These are phyloP conservation scores for Echinosophora koreensis DNA, from an alignment of 306 rosid genomes.

Conservation along the genomic window DNA sequence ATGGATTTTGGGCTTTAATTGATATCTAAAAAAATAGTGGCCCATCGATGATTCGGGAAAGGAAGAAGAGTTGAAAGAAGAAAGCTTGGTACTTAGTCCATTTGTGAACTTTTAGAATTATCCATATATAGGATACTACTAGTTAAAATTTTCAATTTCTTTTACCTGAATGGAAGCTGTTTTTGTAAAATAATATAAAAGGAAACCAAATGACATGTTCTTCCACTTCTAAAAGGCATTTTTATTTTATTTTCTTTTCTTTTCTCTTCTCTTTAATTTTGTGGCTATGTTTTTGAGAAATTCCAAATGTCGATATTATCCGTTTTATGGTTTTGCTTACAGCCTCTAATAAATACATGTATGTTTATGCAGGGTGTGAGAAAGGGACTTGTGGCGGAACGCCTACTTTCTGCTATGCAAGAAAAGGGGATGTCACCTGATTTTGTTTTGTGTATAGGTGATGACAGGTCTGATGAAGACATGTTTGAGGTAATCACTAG, in stretches of 20 bases:
- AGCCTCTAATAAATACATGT: conserved; percentile 1
- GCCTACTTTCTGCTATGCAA: conserved; percentile 65
- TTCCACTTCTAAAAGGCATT: not conserved
- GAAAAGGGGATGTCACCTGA: conserved; percentile 72
- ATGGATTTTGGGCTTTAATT: conserved; percentile 13
- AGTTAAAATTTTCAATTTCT: not conserved
- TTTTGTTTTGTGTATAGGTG: conserved; percentile 88
- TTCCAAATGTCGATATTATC: not conserved
- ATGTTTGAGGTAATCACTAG: conserved; percentile 71
- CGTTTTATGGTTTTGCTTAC: not conserved
- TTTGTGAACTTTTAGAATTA: conserved; percentile 1
- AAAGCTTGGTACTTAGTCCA: not conserved
- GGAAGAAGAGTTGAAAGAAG: conserved; percentile 9
- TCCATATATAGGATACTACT: not conserved
- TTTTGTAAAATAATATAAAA: not conserved
- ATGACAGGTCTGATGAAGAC: conserved; percentile 91
- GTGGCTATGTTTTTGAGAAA: no score
- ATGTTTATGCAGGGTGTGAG: conserved; percentile 70
- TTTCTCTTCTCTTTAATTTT: not conserved
- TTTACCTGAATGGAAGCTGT: not conserved
- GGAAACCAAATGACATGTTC: not conserved
- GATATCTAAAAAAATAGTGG: not conserved
- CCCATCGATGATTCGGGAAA: not conserved
- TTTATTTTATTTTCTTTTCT: no score
- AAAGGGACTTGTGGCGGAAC: conserved; percentile 84